These are phyloP conservation scores for Magnaporthiopsis rhizophila DNA, from an alignment of 2,329 filamentous ascomycete genomes.

Conservation along the genomic window DNA sequence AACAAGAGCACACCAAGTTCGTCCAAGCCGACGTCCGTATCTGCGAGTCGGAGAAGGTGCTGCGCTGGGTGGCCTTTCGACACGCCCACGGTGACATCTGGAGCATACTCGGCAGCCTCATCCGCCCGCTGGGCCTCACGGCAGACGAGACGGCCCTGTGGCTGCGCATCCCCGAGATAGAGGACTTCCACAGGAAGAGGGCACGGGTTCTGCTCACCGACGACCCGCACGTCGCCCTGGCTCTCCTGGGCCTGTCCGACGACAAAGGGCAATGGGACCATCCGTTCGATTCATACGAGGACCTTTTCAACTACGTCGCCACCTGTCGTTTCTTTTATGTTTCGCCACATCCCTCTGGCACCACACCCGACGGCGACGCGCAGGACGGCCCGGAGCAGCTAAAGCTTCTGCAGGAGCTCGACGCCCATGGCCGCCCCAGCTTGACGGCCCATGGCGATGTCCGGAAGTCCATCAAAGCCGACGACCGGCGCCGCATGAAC, in stretches of 20 bases:
- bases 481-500: constrained; percentile 48
- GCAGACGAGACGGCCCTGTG: constrained; percentile 55
- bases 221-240: constrained; percentile 46
- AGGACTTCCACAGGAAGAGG: constrained; percentile 45
- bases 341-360: constrained; percentile 9
- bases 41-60: constrained; percentile 31
- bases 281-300: constrained; percentile 46
- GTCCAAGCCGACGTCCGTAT: constrained; percentile 65
- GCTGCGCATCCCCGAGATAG: constrained; percentile 61
- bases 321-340: constrained; percentile 51
- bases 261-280: constrained; percentile 35
- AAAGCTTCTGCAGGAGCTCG: neutral
- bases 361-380: constrained; percentile 10
- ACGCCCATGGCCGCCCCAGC: neutral
- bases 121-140: constrained; percentile 59
- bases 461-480: constrained; percentile 30
- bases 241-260: constrained; percentile 54
- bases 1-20: constrained; percentile 21
- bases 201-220: constrained; percentile 52
- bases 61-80: constrained; percentile 60
- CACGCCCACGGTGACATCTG: constrained; percentile 65
- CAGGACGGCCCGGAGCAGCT: neutral
- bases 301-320: constrained; percentile 55
- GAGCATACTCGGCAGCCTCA: constrained; percentile 57
- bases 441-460: neutral